Evolutionary conservation across 176 grass and related monocot genomes (phyloP).

Genomic region (Carex littledalei): DNA sequence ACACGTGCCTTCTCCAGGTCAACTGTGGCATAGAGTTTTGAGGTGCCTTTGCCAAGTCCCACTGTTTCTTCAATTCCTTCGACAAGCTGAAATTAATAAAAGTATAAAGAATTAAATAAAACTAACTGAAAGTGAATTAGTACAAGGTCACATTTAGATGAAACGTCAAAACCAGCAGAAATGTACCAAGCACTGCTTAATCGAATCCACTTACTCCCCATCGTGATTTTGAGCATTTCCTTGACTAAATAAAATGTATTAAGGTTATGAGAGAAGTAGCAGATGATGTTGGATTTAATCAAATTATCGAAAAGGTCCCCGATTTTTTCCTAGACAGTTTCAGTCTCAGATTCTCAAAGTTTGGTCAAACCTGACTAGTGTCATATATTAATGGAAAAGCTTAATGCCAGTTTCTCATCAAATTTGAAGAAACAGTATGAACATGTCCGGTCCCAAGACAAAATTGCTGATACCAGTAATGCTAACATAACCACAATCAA

Average conservation of each 20-base stretch:
- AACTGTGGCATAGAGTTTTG: conserved; percentile 76
- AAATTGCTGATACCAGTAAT: not conserved
- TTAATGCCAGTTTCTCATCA: not conserved
- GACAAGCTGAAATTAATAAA: conserved; percentile 43
- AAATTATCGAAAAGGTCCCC: not conserved
- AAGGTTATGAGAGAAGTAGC: not conserved
- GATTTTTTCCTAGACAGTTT: not conserved
- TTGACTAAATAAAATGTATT: not conserved
- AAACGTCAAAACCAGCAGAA: not conserved
- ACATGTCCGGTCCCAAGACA: no score
- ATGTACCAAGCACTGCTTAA: not conserved
- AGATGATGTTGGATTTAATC: not conserved
- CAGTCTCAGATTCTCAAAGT: not conserved
- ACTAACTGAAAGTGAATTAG: not conserved
- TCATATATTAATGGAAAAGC: not conserved
- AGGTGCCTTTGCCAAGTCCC: conserved; percentile 60
- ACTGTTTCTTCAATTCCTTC: conserved; percentile 68
- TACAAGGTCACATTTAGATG: not conserved
- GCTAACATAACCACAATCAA: not conserved
- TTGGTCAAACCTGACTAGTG: not conserved
- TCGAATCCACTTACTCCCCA: not conserved
- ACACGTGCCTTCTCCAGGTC: conserved; percentile 77
- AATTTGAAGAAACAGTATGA: not conserved
- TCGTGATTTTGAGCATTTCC: not conserved
- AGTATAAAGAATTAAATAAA: not conserved